Evolutionary conservation across 2,329 filamentous ascomycete species (phyloP).

Genomic region (Colletotrichum karsti): DNA sequence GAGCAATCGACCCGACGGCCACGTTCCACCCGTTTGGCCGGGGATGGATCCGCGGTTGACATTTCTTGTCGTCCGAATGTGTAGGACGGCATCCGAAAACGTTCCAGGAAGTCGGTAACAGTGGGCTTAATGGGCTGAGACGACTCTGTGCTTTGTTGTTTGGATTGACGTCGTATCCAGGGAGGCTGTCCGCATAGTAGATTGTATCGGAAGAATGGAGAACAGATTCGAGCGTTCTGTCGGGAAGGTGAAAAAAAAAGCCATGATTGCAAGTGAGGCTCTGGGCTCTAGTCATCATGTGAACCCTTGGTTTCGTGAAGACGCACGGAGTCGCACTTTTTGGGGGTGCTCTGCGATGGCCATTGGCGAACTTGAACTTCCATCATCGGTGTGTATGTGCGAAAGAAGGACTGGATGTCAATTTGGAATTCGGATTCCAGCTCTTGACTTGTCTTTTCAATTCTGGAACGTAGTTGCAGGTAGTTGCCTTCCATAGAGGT

Average conservation of each 20-base stretch:
- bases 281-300: no score
- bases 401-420: no score
- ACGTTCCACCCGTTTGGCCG: conserved; percentile 21
- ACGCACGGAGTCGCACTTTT: no score
- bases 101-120: conserved; percentile 9
- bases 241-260: neutral
- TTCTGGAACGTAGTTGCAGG: no score
- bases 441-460: no score
- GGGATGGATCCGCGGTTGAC: neutral
- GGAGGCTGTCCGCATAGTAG: neutral
- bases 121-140: neutral
- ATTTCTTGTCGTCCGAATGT: conserved; percentile 18
- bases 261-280: no score
- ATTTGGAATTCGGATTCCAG: no score
- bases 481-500: no score
- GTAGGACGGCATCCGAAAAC: neutral
- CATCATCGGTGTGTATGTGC: no score
- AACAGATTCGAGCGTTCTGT: neutral
- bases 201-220: neutral
- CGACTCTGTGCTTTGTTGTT: neutral
- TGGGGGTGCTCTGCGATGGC: no score
- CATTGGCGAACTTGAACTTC: no score
- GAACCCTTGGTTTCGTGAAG: no score
- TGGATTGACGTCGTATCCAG: neutral
- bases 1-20: neutral